Evolutionary conservation across 371 early-diverging fungal species (phyloP).

Genomic region (Mucor mucedo): DNA sequence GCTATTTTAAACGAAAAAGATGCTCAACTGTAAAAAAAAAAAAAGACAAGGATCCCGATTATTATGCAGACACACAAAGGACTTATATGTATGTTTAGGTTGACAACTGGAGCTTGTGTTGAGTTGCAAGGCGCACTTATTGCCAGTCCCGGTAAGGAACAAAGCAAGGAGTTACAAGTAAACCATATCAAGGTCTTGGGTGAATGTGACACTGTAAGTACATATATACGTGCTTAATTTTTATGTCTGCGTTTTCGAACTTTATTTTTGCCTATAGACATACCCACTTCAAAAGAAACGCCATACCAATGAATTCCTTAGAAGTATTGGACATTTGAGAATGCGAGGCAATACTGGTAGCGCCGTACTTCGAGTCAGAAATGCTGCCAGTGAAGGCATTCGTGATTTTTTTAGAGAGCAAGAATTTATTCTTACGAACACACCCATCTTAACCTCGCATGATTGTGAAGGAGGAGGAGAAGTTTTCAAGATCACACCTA

Average conservation of each 20-base stretch:
- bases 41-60: too few relatives aligned
- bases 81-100: constrained; percentile 31
- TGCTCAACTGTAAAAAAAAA: constrained; percentile 53
- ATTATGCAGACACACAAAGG: too few relatives aligned
- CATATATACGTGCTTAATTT: neutral
- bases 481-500: constrained; percentile 67
- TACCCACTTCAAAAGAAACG: constrained; percentile 92
- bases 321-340: constrained; percentile 82
- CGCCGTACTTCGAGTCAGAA: constrained; percentile 76
- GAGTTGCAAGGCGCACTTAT: constrained; percentile 68
- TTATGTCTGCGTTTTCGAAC: too few relatives aligned
- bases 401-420: constrained; percentile 76
- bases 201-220: constrained; percentile 63
- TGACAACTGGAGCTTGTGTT: constrained; percentile 77
- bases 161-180: constrained; percentile 77
- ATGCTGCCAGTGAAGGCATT: constrained; percentile 67
- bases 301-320: constrained; percentile 79
- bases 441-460: constrained; percentile 84
- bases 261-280: constrained; percentile 40
- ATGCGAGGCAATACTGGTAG: constrained; percentile 77
- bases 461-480: constrained; percentile 97
- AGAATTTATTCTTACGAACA: constrained; percentile 81
- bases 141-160: constrained; percentile 74
- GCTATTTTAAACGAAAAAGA: constrained; percentile 63
- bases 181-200: constrained; percentile 64